Base-by-base conservation (phyloP, 1,139 yeast genomes). In the Candida sanyaensis region DNA sequence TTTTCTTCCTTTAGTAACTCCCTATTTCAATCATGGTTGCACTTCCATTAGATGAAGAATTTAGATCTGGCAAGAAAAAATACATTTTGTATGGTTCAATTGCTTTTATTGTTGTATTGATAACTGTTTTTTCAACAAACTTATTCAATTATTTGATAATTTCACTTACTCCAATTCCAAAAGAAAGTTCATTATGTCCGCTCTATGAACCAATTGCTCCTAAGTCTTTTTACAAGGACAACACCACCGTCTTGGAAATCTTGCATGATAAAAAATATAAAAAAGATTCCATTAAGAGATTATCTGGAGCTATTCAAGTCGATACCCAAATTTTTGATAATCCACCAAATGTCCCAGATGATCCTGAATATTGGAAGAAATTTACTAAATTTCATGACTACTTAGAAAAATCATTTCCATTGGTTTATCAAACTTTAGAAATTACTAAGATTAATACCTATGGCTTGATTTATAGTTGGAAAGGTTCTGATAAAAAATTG, bases 391-490 rank as follows among this genome's bases (percentile, higher is more conserved):
- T 88, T 55, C 88, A 84, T 53, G 56, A 67, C 10, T 86, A 77
- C 59, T 70, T 88, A 53, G 69, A 73, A 46, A 51, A 66, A 26
- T 72, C 86, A 0, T 88, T 84, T 68, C 93, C 95, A 1, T 54
- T 69, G 41, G 78, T 86, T 12, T 79, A 81, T 58, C 54, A 68
- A 37, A 59, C 73, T 23, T 64, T 84, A 48, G 69, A 72, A 45
- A 69, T 83, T 30, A 83, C 82, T 43, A 73, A 69, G 33, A 83
- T 88, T 45, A 88, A 88, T 59, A 76, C 81, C 33, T 78, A 82
- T 27, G 93, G 91, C 0, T 68, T 88, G 50, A 76, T 88, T 13
- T 82, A 75, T 60, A 77, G 84, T 27, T 85, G 89, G 86, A 67
- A 80, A 54, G 96, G 96, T 23, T 60, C 78, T 0, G 68, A 83